Evolutionary conservation across 2,329 filamentous ascomycete species (phyloP).

Genomic region (Akanthomyces dipterigenus): DNA sequence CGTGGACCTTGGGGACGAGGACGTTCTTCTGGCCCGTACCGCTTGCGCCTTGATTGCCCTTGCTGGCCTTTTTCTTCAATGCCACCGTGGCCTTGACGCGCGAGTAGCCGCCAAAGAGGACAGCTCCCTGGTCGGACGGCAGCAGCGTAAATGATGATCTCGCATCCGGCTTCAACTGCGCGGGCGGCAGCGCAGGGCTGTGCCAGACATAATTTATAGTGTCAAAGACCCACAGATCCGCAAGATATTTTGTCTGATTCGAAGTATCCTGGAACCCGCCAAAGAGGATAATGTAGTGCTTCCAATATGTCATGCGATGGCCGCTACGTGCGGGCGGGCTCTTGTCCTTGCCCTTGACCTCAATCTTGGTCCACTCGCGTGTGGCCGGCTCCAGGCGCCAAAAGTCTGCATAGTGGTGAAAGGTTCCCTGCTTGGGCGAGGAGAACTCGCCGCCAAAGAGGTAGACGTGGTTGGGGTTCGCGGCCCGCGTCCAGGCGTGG

Average conservation of each 20-base stretch:
- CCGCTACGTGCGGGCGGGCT: slow-evolving; percentile 80
- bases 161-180: slow-evolving; percentile 81
- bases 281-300: slow-evolving; percentile 93
- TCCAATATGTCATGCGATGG: slow-evolving; percentile 93
- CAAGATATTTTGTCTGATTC: slow-evolving; percentile 87
- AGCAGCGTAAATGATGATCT: slow-evolving; percentile 88
- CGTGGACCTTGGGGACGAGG: slow-evolving; percentile 81
- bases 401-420: slow-evolving; percentile 99
- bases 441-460: slow-evolving; percentile 96
- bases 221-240: slow-evolving; percentile 94
- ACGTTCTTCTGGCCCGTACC: slow-evolving; percentile 54
- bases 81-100: slow-evolving; percentile 69
- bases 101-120: slow-evolving; percentile 90
- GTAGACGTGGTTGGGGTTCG: slow-evolving; percentile 78
- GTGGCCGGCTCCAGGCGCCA: slow-evolving; percentile 82
- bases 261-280: slow-evolving; percentile 97
- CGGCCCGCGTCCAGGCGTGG: slow-evolving; percentile 89
- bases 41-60: slow-evolving; percentile 44
- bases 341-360: slow-evolving; percentile 69
- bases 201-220: slow-evolving; percentile 82
- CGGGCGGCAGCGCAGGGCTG: slow-evolving; percentile 65
- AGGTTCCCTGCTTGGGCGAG: slow-evolving; percentile 93
- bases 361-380: slow-evolving; percentile 86
- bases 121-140: slow-evolving; percentile 83
- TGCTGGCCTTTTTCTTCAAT: slow-evolving; percentile 52